Base-by-base conservation (phyloP, 352 stramenopile species). In the Phytophthora tentaculata region DNA sequence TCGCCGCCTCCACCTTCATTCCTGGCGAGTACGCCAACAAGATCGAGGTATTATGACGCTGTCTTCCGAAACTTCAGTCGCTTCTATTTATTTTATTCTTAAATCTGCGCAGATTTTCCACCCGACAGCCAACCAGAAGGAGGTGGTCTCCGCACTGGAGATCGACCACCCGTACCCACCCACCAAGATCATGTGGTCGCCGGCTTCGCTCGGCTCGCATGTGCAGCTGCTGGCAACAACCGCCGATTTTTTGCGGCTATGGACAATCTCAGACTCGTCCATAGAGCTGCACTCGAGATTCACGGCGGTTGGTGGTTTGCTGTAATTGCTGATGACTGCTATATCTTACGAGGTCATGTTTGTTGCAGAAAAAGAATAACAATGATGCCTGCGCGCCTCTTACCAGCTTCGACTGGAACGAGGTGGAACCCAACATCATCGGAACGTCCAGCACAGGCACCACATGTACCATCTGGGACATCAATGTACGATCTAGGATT, bases 401-500 rank as follows among this genome's bases (percentile, higher is more conserved):
- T 16, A 99, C 98, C 29, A 98, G 92, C 17, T 98, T 99, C 71
- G 98, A 99, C 77, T 99, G 98, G 98, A 99, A 98, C 78, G 94
- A 99, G 52, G 71, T 89, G 19, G 97, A 99, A 70, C 89, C 96
- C 0, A 96, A 84, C 41, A 95, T 99, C 43, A 92, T 99, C 26
- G 96, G 96, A 17, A 99, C 97, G 8, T 98, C 88, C 4, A 98
- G 85, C 51, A 99, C 99, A 62, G 97, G 99, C 61, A 99, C 94
- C 10, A 99, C 97, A 5, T 99, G 97, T 81, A 99, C 97, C 14
- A 99, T 99, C 61, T 99, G 97, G 97, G 97, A 99, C 69, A 78
- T 99, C 45, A 96, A 95, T 41, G 94, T 98, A 57, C 68, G 92
- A 60, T 43, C 20, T 41, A 28, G 10, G 23, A 26, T 17, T 10